Percentiles rank a stretch among this genome's conserved stretches.
phyloP scores from a whole-genome alignment of 2,329 filamentous ascomycete genomes.

The Botryosphaeria dothidea region DNA sequence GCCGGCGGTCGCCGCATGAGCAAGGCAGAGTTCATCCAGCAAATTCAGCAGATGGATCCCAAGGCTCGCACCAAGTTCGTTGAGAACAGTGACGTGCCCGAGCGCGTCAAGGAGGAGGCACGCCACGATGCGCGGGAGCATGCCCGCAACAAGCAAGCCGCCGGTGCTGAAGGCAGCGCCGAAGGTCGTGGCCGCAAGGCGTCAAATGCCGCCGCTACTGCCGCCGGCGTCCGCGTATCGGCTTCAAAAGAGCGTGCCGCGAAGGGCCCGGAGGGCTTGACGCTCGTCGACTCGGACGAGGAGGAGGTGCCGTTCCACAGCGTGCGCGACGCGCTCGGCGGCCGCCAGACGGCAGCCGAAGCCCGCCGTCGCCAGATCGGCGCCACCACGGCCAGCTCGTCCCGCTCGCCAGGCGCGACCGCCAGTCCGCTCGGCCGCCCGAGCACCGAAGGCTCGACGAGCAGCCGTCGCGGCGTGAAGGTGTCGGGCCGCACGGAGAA shows the following conservation, averaged over 20 bases:
- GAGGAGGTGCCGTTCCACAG: conserved; percentile 51
- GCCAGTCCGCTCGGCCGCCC: conserved; percentile 35
- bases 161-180: not conserved
- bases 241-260: conserved; percentile 16
- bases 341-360: conserved; percentile 37
- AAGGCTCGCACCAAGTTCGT: conserved; percentile 58
- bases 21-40: conserved; percentile 75
- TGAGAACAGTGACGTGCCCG: conserved; percentile 49
- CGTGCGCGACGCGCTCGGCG: conserved; percentile 37
- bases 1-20: conserved; percentile 74
- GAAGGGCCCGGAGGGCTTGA: conserved; percentile 41
- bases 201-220: not conserved
- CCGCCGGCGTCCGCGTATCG: not conserved
- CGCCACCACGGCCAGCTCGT: not conserved
- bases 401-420: conserved; percentile 29
- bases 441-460: not conserved
- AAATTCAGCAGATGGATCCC: conserved; percentile 71
- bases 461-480: not conserved
- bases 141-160: conserved; percentile 24
- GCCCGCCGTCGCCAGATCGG: conserved; percentile 45
- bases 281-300: conserved; percentile 47
- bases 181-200: not conserved
- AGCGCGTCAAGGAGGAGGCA: conserved; percentile 49
- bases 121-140: conserved; percentile 42
- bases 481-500: conserved; percentile 19